Base-by-base conservation (phyloP, 164 flowering plant species). In the Kingdonia uniflora region DNA sequence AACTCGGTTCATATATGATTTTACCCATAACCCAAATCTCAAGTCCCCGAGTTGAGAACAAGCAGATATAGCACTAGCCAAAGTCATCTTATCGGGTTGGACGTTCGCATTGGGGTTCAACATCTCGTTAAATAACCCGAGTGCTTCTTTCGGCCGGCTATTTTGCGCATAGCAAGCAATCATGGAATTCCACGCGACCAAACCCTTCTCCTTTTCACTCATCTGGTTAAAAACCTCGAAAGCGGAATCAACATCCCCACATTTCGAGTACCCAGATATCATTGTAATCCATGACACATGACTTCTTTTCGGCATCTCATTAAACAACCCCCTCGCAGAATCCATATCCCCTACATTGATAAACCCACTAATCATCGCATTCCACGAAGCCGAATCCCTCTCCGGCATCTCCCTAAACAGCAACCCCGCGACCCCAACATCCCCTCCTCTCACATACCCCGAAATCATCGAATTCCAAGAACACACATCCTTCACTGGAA, bases 391-490 rank as follows among this genome's bases (percentile, higher is more conserved):
- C 6, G 59, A 24, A 57, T 59, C 67, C 47, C 64, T 65, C 54
- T 53, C 45, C 0, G 74, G 74, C 80, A 76, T 76, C 52, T 60
- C 33, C 19, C 45, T 42, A 55, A 76, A 76, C 52, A 76, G 49
- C 26, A 17, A 57, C 56, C 54, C 58, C 0, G 75, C 75, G 21
- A 16, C 14, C n/a, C 48, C 40, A 69, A 66, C 64, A 48, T 71
- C 55, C 51, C 71, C 65, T 2, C 25, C 56, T 40, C 57, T 70
- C 2, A 65, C 65, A 63, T 63, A 76, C 38, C 71, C 75, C 1
- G 67, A 54, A 42, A 76, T 54, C 73, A 76, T 69, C 16, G 80
- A 59, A 35, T 73, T 73, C 75, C 75, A 73, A 11, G 77, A 76
- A 13, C 70, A 41, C 19, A 65, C 68, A 37, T 76, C 77, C 45